Evolutionary conservation across 345 rosid genomes (phyloP), one percentile per base, ranked within the genome.

Genomic region (Hirschfeldia incana): DNA sequence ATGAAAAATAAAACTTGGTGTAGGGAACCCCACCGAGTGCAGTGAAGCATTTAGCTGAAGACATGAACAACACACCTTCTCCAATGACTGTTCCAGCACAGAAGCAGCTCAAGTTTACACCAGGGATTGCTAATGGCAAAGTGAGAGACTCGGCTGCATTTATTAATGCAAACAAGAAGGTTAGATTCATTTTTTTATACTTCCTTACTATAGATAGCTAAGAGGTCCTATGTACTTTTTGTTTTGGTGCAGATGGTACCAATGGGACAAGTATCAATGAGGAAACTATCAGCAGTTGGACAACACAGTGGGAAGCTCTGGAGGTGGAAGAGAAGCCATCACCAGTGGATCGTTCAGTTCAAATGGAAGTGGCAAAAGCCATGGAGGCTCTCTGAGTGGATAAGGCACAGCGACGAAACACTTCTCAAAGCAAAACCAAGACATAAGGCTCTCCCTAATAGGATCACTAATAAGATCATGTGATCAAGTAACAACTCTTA

Each of bases 301-400:
- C 87, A 90, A 80, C 88, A 65, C 0, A 76, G 93, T 75, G 98
- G 97, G 74, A 95, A 88, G 83, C 87, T 95, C 67, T 93, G 99
- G 99, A 93, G 99, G 87, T 95, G 99, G 99, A 95, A 95, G 85
- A 91, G 99, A 87, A 90, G 99, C 74, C 99, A 95, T 85, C 98
- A 93, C 80, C 96, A 90, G 65, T 95, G 99, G 98, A 92, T 89
- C 36, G 80, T 95, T 82, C 99, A 95, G 72, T 95, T 91, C 88
- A 95, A 95, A 82, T 95, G 97, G 96, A 95, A 95, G 84, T 95
- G 99, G 99, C 99, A 95, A 84, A 95, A 95, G 84, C 99, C 99
- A 65, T 95, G 99, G 99, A 91, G 90, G 83, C 91, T 95, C 72
- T 95, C 99, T 34, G 99, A 93, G 83, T 85, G 83, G 91, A 95